phyloP scores from a whole-genome alignment of 345 rosid species.

The Linum lewisii region DNA sequence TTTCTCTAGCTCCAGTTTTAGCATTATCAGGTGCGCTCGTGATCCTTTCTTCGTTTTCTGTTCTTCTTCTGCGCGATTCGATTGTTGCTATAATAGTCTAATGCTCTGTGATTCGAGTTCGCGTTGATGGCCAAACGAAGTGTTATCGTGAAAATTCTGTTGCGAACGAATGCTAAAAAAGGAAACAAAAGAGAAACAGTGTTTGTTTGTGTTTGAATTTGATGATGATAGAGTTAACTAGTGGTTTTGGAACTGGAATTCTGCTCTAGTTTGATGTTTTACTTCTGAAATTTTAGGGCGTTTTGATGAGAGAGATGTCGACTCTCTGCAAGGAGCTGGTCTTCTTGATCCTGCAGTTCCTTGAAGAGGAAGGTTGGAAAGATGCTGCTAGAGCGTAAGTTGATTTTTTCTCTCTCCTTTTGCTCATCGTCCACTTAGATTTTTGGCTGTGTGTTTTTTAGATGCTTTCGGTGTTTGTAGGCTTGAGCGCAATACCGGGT shows the following conservation, averaged over 20 bases:
- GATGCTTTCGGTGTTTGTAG: conserved; percentile 18
- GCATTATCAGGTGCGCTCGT: no score
- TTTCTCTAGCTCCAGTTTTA: no score
- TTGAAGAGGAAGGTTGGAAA: conserved; percentile 30
- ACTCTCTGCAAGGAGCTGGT: conserved; percentile 25
- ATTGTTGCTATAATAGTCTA: no score
- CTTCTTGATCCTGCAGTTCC: conserved; percentile 34
- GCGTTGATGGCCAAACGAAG: no score
- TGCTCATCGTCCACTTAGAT: not conserved
- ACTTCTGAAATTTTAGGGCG: no score
- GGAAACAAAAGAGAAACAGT: no score
- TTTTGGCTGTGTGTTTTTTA: not conserved
- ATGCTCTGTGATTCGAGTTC: no score
- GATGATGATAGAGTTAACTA: not conserved
- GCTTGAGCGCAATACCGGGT: conserved; percentile 30
- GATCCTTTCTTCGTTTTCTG: no score
- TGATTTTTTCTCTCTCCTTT: not conserved
- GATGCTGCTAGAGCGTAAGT: conserved; percentile 25
- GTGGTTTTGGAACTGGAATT: not conserved
- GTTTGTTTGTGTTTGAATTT: no score
- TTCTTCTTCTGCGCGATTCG: no score
- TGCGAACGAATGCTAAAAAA: no score
- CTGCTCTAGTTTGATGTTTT: conserved; percentile 1
- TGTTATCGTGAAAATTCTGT: no score
- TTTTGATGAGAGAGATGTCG: conserved; percentile 13